Base-by-base conservation (phyloP, 2,329 filamentous ascomycete genomes). In the Xylaria sp. region DNA sequence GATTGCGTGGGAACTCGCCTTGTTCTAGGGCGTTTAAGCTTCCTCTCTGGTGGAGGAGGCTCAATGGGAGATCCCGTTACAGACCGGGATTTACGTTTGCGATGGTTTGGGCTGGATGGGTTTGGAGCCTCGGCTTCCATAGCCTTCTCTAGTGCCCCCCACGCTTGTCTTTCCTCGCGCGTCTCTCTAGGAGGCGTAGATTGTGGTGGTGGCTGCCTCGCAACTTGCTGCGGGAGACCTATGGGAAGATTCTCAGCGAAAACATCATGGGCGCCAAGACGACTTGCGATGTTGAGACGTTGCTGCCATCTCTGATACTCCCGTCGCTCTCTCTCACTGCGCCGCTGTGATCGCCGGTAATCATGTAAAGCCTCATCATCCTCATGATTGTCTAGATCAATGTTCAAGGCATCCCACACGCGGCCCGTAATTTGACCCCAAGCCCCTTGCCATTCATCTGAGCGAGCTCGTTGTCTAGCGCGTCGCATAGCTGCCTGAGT, bases 91-190 rank as follows among this genome's bases (percentile, higher is more conserved):
- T 92, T 95, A 54, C 93, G 87, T 78, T 97, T 93, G 61, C 91
- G 87, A 53, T 81, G 79, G 63, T 79, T 82, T 41, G 84, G 77
- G 35, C 66, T 61, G 1, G 71, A 49, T 53, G 71, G 76, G 27
- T 78, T 74, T 46, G 82, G 76, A 63, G 80, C 82, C 65, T 90
- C 84, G 17, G 85, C 83, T 63, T 93, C 89, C 66, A 92, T 85
- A 43, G 91, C 93, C 74, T 89, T 91, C 68, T 97, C 93, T 65
- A 98, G 89, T 19, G 91, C 92, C 64, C 93, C 92, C 95, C 94
- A 97, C 3, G 94, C 92, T 60, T 88, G 84, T 55, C 90, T 83
- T 75, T 96, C 93, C 68, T 97, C 93, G 41, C 88, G 80, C 7
- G 90, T 90, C 75, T 96, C 91, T 37, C 87, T 77, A 15, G 78